phyloP scores from a whole-genome alignment of 495 filamentous ascomycete species.

The Penicillium roqueforti region DNA sequence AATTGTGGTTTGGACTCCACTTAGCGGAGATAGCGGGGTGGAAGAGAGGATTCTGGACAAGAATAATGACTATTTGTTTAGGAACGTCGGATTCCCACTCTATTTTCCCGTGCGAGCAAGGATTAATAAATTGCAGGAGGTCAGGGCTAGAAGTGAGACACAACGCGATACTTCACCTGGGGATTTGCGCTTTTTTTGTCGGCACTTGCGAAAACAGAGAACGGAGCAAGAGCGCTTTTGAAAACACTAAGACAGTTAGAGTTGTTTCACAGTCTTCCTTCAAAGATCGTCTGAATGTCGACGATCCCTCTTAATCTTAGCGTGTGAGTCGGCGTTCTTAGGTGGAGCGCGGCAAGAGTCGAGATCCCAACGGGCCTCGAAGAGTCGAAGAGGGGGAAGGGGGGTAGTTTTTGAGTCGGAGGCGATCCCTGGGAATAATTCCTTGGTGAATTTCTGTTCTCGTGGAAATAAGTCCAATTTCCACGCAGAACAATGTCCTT shows the following conservation, averaged over 20 bases:
- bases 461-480: background rate
- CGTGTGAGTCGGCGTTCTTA: constrained; percentile 19
- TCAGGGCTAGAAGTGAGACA: background rate
- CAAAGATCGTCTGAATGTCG: constrained; percentile 14
- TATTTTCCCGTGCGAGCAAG: background rate
- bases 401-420: background rate
- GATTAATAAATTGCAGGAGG: constrained; percentile 3
- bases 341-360: constrained; percentile 21
- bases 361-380: constrained; percentile 12
- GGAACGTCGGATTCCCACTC: background rate
- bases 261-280: constrained; percentile 3
- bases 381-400: background rate
- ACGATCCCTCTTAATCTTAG: constrained; percentile 18
- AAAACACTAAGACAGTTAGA: background rate
- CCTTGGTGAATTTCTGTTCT: background rate
- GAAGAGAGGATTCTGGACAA: background rate
- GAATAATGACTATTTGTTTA: background rate
- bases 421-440: background rate
- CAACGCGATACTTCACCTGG: background rate
- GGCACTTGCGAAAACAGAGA: background rate
- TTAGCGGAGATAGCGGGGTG: constrained; percentile 3
- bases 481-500: background rate
- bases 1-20: background rate
- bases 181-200: background rate
- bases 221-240: background rate